Percentiles rank a stretch among this genome's conserved stretches.
phyloP scores from a whole-genome alignment of 371 early-diverging fungal genomes.

The Mucor saturninus region DNA sequence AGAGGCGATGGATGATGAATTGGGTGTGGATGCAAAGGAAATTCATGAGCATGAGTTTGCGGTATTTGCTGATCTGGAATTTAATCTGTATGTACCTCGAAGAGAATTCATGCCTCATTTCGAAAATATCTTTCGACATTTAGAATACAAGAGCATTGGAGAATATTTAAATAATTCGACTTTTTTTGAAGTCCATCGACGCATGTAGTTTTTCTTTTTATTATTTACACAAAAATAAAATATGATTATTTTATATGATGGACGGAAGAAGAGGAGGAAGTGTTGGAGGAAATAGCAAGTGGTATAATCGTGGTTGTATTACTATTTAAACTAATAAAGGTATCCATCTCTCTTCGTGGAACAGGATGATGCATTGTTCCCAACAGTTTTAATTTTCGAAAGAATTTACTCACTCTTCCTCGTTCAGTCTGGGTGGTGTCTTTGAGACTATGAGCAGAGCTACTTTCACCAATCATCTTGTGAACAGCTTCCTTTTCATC shows the following conservation, averaged over 20 bases:
- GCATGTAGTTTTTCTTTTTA: conserved; percentile 6
- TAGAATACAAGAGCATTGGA: conserved; percentile 56
- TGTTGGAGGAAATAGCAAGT: conserved; percentile 4
- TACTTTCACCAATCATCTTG: not conserved
- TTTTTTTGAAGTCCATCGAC: conserved; percentile 41
- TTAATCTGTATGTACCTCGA: conserved; percentile 79
- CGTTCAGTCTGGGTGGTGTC: not conserved
- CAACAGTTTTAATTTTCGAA: conserved; percentile 1
- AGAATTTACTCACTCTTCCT: not conserved
- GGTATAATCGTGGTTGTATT: conserved; percentile 8
- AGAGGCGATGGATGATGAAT: conserved; percentile 50
- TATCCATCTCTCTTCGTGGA: conserved; percentile 20
- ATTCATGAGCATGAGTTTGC: conserved; percentile 84
- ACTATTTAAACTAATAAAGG: conserved; percentile 28
- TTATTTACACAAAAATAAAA: not conserved
- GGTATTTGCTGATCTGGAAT: conserved; percentile 85
- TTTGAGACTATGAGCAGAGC: not conserved
- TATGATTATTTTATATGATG: not conserved
- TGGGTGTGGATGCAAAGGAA: conserved; percentile 79
- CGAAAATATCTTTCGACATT: conserved; percentile 66
- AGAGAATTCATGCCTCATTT: conserved; percentile 89
- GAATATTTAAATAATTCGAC: conserved; percentile 57
- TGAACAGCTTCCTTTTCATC: conserved; percentile 32
- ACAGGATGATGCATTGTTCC: not conserved
- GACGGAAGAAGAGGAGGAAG: not conserved